These are phyloP conservation scores for Starmerella sirachaensis DNA, from an alignment of 805 yeast species.

Conservation along the genomic window DNA sequence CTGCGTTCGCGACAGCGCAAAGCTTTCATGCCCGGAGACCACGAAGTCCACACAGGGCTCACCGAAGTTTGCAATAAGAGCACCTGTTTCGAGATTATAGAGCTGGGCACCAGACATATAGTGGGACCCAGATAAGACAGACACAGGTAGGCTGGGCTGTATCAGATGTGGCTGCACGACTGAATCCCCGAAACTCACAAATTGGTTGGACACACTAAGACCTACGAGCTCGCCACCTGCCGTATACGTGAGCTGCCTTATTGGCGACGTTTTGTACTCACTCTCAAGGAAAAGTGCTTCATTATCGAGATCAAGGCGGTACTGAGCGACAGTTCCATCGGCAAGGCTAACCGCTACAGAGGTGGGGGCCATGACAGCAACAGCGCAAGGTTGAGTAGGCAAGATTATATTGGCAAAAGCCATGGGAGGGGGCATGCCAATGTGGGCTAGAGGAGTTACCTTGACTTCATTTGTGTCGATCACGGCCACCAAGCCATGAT, in stretches of 20 bases:
- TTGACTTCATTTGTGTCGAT: constrained; percentile 62
- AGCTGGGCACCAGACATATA: constrained; percentile 8
- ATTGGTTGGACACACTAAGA: too few species aligned
- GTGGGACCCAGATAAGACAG: constrained; percentile 5
- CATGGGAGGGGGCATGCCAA: constrained; percentile 93
- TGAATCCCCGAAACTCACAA: neutral
- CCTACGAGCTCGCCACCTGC: too few species aligned
- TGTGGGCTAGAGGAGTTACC: constrained; percentile 70
- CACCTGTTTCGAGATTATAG: constrained; percentile 1
- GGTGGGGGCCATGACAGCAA: constrained; percentile 49
- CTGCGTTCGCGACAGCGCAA: constrained; percentile 69
- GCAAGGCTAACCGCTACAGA: constrained; percentile 44
- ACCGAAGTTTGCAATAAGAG: constrained; percentile 39
- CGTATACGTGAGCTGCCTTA: too few species aligned
- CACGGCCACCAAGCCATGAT: constrained; percentile 68
- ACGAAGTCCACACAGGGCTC: constrained; percentile 46
- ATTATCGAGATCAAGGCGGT: constrained; percentile 4
- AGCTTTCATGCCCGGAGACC: constrained; percentile 29
- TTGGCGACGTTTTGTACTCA: neutral
- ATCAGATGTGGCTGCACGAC: neutral
- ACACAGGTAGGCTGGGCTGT: constrained; percentile 6
- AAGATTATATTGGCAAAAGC: constrained; percentile 59
- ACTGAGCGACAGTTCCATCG: constrained; percentile 1
- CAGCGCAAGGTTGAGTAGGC: constrained; percentile 46
- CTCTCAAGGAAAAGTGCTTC: constrained; percentile 1